Conservation (phyloP, 768 basidiomycete species). For the Aureoboletus auriporus region DNA sequence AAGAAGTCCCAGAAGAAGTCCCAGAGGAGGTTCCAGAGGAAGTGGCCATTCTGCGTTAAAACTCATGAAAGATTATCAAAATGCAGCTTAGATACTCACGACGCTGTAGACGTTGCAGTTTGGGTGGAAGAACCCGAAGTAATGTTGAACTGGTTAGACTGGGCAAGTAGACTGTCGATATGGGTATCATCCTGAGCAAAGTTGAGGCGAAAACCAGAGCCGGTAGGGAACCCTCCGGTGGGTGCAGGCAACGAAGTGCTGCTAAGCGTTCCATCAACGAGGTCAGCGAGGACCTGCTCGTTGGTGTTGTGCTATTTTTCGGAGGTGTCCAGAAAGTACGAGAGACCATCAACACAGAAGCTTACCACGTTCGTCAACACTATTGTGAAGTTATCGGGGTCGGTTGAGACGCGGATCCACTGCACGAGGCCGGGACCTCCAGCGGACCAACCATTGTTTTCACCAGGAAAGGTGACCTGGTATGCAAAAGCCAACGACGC, state of each 20-base stretch:
- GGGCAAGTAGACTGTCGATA: conserved; percentile 58
- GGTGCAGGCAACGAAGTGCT: conserved; percentile 47
- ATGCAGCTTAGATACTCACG: no score
- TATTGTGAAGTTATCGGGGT: conserved; percentile 63
- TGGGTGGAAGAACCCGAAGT: conserved; percentile 16
- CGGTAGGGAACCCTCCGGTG: conserved; percentile 62
- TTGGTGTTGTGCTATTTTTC: conserved; percentile 33
- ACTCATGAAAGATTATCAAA: no score
- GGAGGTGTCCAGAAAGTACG: conserved; percentile 1
- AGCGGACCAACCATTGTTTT: conserved; percentile 52
- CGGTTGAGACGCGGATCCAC: conserved; percentile 67
- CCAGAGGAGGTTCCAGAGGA: no score
- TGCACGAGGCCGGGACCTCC: conserved; percentile 47
- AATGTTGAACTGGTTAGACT: conserved; percentile 63
- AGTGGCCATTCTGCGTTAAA: no score
- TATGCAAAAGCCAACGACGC: conserved; percentile 61
- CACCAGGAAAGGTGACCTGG: conserved; percentile 50
- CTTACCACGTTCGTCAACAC: conserved; percentile 63
- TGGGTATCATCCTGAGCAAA: conserved; percentile 49
- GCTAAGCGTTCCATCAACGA: conserved; percentile 47
- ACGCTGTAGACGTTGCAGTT: conserved; percentile 11
- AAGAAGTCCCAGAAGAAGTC: no score
- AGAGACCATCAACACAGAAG: not conserved
- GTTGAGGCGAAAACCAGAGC: conserved; percentile 66
- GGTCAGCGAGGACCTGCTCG: conserved; percentile 48